Percentiles rank a stretch among this genome's conserved stretches.
Conservation (phyloP, 2,329 filamentous ascomycete genomes). For the Ceratocystis eucalypticola region DNA sequence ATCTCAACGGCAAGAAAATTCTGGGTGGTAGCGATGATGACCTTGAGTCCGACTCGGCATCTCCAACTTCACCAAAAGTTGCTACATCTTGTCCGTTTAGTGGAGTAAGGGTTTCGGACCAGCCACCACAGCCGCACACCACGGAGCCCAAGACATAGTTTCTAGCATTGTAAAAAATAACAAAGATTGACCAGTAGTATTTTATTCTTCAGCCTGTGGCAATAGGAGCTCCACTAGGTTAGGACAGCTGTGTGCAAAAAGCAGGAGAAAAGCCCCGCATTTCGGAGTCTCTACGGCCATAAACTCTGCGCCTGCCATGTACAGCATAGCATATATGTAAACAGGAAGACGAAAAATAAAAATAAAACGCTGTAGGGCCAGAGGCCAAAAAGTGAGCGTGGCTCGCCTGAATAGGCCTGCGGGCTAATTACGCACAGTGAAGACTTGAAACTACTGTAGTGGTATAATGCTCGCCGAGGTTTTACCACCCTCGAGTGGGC, state of each 20-base stretch:
- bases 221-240: too few relatives aligned
- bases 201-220: too few relatives aligned
- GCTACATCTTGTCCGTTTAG: constrained; percentile 35
- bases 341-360: not conserved
- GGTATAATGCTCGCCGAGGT: not conserved
- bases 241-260: not conserved
- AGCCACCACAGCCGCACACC: constrained; percentile 15
- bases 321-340: not conserved
- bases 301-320: not conserved
- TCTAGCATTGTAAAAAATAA: not conserved
- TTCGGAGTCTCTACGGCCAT: not conserved
- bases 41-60: constrained; percentile 27
- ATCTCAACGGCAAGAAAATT: constrained; percentile 48
- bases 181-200: not conserved
- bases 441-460: not conserved
- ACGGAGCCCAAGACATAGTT: constrained; percentile 23
- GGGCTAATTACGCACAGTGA: not conserved
- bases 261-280: not conserved
- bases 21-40: constrained; percentile 30
- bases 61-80: constrained; percentile 34
- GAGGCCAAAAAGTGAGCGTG: too few relatives aligned
- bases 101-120: constrained; percentile 29
- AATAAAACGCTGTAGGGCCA: too few relatives aligned
- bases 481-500: not conserved
- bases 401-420: too few relatives aligned